phyloP scores from a whole-genome alignment of 2,329 filamentous ascomycete species.

The Neonectria hederae region DNA sequence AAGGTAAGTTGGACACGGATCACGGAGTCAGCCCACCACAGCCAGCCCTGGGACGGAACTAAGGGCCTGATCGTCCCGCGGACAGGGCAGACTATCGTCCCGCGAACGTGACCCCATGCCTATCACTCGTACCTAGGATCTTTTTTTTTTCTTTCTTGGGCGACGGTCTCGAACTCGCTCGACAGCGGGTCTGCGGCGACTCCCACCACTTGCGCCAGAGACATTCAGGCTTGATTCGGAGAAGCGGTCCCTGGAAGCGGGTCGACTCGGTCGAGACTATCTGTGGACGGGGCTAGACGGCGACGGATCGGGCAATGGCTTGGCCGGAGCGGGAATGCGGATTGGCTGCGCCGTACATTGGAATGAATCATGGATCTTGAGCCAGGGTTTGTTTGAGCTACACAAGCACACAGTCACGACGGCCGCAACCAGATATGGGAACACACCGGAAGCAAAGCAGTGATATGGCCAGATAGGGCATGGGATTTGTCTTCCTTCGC shows the following conservation, averaged over 20 bases:
- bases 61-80: neutral
- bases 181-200: neutral
- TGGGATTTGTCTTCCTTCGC: no score
- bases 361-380: neutral
- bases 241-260: conserved; percentile 2
- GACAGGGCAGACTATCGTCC: neutral
- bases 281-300: neutral
- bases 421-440: neutral
- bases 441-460: neutral
- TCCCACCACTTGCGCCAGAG: neutral
- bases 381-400: neutral
- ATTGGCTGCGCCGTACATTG: neutral
- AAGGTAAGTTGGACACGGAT: neutral
- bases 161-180: neutral
- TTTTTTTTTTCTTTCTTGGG: neutral
- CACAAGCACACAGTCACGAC: neutral
- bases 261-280: neutral
- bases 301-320: neutral
- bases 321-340: neutral
- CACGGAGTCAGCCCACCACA: neutral
- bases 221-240: conserved; percentile 18
- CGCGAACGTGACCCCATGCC: neutral
- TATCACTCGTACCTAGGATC: neutral
- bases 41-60: neutral
- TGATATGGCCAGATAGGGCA: neutral